Evolutionary conservation across 2,329 filamentous ascomycete genomes (phyloP).

Genomic region (Claviceps purpurea): DNA sequence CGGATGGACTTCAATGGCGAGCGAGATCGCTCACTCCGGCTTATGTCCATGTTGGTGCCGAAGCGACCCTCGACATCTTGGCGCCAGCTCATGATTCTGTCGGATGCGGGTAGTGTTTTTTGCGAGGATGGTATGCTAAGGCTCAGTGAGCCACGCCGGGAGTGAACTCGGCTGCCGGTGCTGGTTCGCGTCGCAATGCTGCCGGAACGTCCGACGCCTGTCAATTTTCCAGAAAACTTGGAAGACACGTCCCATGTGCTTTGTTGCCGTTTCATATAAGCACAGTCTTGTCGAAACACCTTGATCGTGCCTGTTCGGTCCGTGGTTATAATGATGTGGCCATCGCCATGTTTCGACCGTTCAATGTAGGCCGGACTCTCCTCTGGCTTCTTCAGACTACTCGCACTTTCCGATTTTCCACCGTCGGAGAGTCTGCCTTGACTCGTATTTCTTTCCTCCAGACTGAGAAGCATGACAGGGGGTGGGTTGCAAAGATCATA

Average conservation of each 20-base stretch:
- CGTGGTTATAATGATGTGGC: slow-evolving; percentile 85
- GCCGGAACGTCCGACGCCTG: slow-evolving; percentile 39
- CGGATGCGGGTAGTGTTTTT: slow-evolving; percentile 32
- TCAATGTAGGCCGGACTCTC: slow-evolving; percentile 67
- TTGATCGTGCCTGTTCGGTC: slow-evolving; percentile 84
- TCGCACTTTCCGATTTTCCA: slow-evolving; percentile 20
- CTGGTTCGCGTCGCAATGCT: slow-evolving; percentile 43
- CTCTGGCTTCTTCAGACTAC: slow-evolving; percentile 34
- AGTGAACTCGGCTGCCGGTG: slow-evolving; percentile 32
- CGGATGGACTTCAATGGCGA: slow-evolving; percentile 36
- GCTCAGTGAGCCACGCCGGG: slow-evolving; percentile 40
- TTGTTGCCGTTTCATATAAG: slow-evolving; percentile 60
- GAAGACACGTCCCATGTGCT: slow-evolving; percentile 70
- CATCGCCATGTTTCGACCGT: slow-evolving; percentile 60
- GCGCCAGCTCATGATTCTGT: slow-evolving; percentile 81
- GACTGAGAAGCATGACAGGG: slow-evolving; percentile 67
- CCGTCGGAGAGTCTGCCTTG: slow-evolving; percentile 25
- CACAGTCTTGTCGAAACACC: slow-evolving; percentile 90
- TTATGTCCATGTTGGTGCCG: slow-evolving; percentile 24
- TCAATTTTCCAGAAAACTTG: slow-evolving; percentile 57
- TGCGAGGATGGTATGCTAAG: slow-evolving; percentile 13
- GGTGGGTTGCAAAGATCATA: slow-evolving; percentile 95
- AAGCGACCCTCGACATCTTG: slow-evolving; percentile 44
- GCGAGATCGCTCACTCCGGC: slow-evolving; percentile 39
- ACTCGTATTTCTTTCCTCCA: slow-evolving; percentile 44